Conservation (phyloP, 2,329 filamentous ascomycete genomes). For the Ceratocystis harringtonii region DNA sequence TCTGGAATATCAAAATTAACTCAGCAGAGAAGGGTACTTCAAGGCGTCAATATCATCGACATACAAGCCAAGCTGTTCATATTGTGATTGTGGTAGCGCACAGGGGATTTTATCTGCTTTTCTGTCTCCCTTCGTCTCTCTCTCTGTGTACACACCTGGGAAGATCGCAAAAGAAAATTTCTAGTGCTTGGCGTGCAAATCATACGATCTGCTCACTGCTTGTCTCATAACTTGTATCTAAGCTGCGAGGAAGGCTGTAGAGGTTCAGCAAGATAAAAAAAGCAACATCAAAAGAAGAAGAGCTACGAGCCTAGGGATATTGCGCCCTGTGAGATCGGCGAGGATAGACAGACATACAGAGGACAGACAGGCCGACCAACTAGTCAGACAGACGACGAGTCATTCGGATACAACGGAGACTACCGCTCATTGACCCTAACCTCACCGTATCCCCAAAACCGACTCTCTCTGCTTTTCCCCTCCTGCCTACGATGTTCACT, state of each 20-base stretch:
- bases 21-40: background rate
- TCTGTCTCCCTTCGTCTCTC: background rate
- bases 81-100: too few species aligned
- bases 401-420: background rate
- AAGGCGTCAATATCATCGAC: background rate
- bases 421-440: conserved; percentile 1
- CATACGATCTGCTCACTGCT: background rate
- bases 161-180: background rate
- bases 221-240: background rate
- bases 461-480: background rate
- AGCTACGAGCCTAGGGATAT: background rate
- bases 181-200: background rate
- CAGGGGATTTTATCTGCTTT: background rate
- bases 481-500: conserved; percentile 35
- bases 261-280: background rate
- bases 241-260: background rate
- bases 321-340: background rate
- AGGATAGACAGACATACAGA: background rate
- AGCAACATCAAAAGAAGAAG: background rate
- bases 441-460: background rate
- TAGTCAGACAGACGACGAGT: too few species aligned
- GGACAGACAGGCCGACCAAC: too few species aligned
- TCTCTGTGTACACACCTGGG: background rate
- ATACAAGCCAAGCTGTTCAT: background rate
- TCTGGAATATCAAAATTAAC: background rate